Conservation (phyloP, 2,329 filamentous ascomycete species). For the Davidsoniella australis region DNA sequence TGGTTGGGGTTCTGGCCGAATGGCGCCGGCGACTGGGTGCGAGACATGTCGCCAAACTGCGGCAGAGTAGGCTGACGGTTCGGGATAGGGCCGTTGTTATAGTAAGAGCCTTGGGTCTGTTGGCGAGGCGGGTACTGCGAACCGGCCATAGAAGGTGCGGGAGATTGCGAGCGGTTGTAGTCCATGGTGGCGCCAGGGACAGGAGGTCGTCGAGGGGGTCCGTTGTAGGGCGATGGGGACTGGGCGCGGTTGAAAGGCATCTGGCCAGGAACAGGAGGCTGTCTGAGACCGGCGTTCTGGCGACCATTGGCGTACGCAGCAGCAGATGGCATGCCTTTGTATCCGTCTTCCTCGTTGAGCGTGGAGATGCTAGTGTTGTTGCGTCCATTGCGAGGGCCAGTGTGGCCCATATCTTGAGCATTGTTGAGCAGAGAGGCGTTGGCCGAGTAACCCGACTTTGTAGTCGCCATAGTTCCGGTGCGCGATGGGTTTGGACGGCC, state of each 20-base stretch:
- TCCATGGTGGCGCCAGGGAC: constrained; percentile 29
- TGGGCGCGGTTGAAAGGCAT: background rate
- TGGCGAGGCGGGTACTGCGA: constrained; percentile 11
- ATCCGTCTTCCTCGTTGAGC: background rate
- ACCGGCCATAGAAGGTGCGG: constrained; percentile 21
- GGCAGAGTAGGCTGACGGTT: constrained; percentile 4
- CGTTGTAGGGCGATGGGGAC: constrained; percentile 8
- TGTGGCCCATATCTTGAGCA: constrained; percentile 27
- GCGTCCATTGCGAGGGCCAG: background rate
- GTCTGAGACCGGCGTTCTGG: constrained; percentile 1
- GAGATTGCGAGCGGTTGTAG: constrained; percentile 24
- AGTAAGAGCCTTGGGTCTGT: constrained; percentile 5
- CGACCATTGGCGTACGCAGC: background rate
- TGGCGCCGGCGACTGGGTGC: constrained; percentile 1
- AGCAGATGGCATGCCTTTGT: constrained; percentile 3
- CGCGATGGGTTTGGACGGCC: constrained; percentile 31
- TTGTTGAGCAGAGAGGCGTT: constrained; percentile 44
- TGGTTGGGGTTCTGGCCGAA: constrained; percentile 1
- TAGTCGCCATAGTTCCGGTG: constrained; percentile 27
- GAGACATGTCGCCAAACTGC: constrained; percentile 1
- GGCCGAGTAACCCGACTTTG: constrained; percentile 41
- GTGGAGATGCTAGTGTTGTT: constrained; percentile 1
- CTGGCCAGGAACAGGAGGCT: background rate
- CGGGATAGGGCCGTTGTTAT: constrained; percentile 2
- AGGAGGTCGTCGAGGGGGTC: constrained; percentile 2